Evolutionary conservation across 2,329 filamentous ascomycete genomes (phyloP), one percentile per base, ranked within the genome.

Genomic region (Neonectria ditissima): DNA sequence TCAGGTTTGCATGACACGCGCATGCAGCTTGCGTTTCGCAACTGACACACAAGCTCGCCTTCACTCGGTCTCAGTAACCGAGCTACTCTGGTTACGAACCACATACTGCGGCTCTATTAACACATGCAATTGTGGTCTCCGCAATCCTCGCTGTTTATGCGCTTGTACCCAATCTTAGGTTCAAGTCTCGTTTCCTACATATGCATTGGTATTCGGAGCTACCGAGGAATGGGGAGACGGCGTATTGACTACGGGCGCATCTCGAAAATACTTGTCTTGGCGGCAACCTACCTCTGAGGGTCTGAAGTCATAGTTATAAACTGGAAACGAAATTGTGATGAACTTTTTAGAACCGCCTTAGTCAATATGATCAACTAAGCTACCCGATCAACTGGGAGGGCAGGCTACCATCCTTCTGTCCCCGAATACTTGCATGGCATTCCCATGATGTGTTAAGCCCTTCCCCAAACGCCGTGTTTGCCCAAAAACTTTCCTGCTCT

Each of bases 11-110:
- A 55, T 32, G 48, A 61, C 28, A 55, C 34, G 20, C 30, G 41
- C 43, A 51, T 48, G 45, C 37, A 44, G 63, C 54, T 69, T 60
- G 63, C 45, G 68, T 65, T 60, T 67, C 59, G 63, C 55, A 55
- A n/a, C 30, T 43, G 51, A 20, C 20, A 13, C 47, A 50, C 47
- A 50, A 30, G 47, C 47, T 37, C 34, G 34, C 34, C 34, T 30
- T 50, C n/a, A 28, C 47, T 13, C 11, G 2, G 47, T 50, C 47
- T 50, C 28, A 50, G 47, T 20, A 50, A 32, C 47, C 28, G 9
- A 50, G 43, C 26, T 11, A 7, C 8, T n/a, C 22, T 7, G 14
- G 22, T 24, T 10, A n/a, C 24, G 24, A 6, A 30, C 2, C 13
- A 13, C 10, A 10, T 5, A 34, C 7, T 8, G 26, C 26, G n/a